Evolutionary conservation across 371 early-diverging fungal genomes (phyloP).

Genomic region (Choanephora cucurbitarum): DNA sequence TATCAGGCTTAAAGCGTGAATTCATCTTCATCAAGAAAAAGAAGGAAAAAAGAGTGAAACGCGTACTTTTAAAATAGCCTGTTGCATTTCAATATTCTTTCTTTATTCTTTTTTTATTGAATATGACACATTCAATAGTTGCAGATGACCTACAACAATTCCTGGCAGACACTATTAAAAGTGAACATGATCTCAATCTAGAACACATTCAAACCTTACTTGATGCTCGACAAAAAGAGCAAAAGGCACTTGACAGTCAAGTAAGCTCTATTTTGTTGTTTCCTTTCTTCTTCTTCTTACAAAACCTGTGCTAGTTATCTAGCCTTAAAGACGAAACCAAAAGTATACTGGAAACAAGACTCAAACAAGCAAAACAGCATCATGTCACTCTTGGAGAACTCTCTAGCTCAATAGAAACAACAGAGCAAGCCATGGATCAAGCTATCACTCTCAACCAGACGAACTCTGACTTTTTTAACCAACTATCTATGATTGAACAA

Average conservation of each 20-base stretch:
- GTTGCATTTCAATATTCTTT: background rate
- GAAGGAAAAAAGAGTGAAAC: background rate
- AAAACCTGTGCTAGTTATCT: conserved; percentile 2
- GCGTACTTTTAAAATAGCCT: too few species aligned
- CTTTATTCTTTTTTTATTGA: background rate
- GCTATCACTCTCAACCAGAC: background rate
- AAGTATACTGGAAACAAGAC: conserved; percentile 4
- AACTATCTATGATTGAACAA: conserved; percentile 19
- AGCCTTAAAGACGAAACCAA: conserved; percentile 6
- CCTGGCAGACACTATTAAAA: conserved; percentile 6
- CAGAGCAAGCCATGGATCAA: conserved; percentile 15
- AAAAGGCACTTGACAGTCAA: conserved; percentile 22
- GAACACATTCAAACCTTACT: conserved; percentile 16
- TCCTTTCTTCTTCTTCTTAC: background rate
- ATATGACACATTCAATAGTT: background rate
- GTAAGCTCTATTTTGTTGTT: conserved; percentile 12
- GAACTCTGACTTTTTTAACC: conserved; percentile 11
- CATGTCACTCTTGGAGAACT: conserved; percentile 16
- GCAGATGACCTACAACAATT: conserved; percentile 5
- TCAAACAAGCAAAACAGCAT: conserved; percentile 12
- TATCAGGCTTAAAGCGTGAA: conserved; percentile 8
- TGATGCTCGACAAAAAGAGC: conserved; percentile 9
- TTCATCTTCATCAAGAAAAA: conserved; percentile 6
- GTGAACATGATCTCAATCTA: conserved; percentile 10
- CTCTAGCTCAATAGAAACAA: conserved; percentile 12